Evolutionary conservation across 2,329 filamentous ascomycete species (phyloP).

Genomic region (Mycogone perniciosa): DNA sequence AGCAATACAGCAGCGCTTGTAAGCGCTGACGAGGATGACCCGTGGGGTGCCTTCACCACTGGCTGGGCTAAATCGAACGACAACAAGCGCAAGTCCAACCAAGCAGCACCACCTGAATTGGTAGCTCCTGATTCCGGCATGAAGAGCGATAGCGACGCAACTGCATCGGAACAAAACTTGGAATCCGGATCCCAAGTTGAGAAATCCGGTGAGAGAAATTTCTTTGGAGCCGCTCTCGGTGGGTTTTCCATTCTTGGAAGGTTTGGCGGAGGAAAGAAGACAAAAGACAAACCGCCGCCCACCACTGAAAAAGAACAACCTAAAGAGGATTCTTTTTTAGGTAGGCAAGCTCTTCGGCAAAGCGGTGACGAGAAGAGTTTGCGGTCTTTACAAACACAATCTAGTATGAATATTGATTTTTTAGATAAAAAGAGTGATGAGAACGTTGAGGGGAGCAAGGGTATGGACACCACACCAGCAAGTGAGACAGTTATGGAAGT

Average conservation of each 20-base stretch:
- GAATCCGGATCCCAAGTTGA: slow-evolving; percentile 2
- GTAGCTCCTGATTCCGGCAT: neutral
- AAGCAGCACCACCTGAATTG: slow-evolving; percentile 1
- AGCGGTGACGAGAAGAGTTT: slow-evolving; percentile 32
- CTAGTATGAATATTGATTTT: slow-evolving; percentile 3
- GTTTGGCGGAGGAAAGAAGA: too few species aligned
- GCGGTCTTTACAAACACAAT: neutral
- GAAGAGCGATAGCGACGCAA: too few species aligned
- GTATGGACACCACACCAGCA: neutral
- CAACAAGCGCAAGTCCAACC: slow-evolving; percentile 28
- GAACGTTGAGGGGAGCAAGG: neutral
- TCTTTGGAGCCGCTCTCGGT: too few species aligned
- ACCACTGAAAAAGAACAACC: slow-evolving; percentile 10
- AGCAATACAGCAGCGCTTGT: neutral
- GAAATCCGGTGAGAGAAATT: neutral
- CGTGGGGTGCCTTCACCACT: slow-evolving; percentile 7
- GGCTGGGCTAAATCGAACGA: slow-evolving; percentile 22
- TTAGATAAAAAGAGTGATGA: neutral
- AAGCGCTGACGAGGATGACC: slow-evolving; percentile 10
- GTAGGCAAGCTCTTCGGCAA: slow-evolving; percentile 40
- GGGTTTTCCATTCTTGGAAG: too few species aligned
- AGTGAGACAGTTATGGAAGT: slow-evolving; percentile 17
- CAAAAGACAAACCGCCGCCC: neutral
- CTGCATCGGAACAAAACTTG: neutral
- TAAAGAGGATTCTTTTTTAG: slow-evolving; percentile 38